Evolutionary conservation across 495 filamentous ascomycete genomes (phyloP).

Genomic region (Neurospora cerealis): DNA sequence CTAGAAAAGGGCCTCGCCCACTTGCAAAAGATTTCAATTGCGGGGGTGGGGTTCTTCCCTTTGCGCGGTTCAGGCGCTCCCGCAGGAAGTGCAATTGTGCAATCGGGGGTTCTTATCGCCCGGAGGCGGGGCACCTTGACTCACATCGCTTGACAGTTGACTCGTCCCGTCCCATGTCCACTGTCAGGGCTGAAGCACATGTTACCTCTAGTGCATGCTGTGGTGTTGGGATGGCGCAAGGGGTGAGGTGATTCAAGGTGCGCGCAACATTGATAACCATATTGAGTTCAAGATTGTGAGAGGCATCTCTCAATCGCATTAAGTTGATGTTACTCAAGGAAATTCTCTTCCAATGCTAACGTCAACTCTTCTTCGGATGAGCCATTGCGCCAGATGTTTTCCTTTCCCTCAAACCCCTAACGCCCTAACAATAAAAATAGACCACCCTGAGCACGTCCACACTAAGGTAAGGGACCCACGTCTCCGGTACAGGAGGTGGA

Average conservation of each 20-base stretch:
- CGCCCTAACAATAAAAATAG: neutral
- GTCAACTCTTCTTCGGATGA: neutral
- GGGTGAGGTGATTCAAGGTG: neutral
- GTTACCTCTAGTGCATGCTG: neutral
- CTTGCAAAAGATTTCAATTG: constrained; percentile 9
- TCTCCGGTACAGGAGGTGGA: neutral
- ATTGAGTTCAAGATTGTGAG: too few species aligned
- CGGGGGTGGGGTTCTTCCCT: constrained; percentile 8
- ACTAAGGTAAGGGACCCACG: neutral
- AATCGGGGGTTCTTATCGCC: neutral
- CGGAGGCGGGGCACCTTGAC: neutral
- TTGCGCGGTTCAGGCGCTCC: neutral
- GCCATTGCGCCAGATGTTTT: neutral
- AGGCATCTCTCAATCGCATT: neutral
- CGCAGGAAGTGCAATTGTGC: neutral
- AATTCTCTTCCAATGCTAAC: neutral
- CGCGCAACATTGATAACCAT: neutral
- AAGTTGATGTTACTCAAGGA: neutral
- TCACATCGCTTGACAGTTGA: neutral
- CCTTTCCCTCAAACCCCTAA: neutral
- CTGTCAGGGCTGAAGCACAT: neutral
- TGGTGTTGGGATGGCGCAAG: neutral
- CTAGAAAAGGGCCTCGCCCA: neutral
- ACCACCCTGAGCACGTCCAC: neutral
- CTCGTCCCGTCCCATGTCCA: neutral